Percentiles rank a stretch among this genome's conserved stretches.
These are phyloP conservation scores for Hydnum rufescens DNA, from an alignment of 768 basidiomycete species.

Conservation along the genomic window DNA sequence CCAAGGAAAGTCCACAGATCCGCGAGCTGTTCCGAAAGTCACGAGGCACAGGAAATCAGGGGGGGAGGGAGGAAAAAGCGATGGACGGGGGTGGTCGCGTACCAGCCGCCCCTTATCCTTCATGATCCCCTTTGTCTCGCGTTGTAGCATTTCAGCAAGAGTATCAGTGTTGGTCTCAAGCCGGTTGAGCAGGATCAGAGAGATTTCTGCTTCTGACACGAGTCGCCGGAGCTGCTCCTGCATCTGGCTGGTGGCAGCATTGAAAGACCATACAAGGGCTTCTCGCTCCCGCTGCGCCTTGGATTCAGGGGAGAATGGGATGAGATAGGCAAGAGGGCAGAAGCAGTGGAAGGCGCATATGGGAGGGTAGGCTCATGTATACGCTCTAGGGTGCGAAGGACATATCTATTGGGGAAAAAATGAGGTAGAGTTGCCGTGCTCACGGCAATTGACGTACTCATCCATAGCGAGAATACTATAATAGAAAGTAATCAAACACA, in stretches of 20 bases:
- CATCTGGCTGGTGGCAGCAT: constrained; percentile 12
- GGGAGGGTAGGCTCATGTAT: constrained; percentile 5
- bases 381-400: constrained; percentile 13
- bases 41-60: neutral
- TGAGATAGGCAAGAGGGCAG: constrained; percentile 15
- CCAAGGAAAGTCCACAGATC: constrained; percentile 53
- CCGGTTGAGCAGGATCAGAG: constrained; percentile 32
- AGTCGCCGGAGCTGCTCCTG: constrained; percentile 33
- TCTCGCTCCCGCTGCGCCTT: constrained; percentile 26
- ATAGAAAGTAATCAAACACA: neutral
- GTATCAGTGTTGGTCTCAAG: constrained; percentile 40
- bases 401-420: neutral
- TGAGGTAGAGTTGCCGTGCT: constrained; percentile 11
- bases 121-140: constrained; percentile 33
- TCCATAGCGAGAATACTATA: constrained; percentile 53
- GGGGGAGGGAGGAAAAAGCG: neutral
- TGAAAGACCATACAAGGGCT: constrained; percentile 27
- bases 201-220: constrained; percentile 45
- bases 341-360: constrained; percentile 14
- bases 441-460: constrained; percentile 43
- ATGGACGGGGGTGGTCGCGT: neutral
- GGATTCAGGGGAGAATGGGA: constrained; percentile 7
- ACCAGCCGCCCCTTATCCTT: constrained; percentile 26
- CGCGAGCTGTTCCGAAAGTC: constrained; percentile 20
- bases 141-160: constrained; percentile 37